Conservation (phyloP, 768 basidiomycete species). For the Termitomyces sp. region DNA sequence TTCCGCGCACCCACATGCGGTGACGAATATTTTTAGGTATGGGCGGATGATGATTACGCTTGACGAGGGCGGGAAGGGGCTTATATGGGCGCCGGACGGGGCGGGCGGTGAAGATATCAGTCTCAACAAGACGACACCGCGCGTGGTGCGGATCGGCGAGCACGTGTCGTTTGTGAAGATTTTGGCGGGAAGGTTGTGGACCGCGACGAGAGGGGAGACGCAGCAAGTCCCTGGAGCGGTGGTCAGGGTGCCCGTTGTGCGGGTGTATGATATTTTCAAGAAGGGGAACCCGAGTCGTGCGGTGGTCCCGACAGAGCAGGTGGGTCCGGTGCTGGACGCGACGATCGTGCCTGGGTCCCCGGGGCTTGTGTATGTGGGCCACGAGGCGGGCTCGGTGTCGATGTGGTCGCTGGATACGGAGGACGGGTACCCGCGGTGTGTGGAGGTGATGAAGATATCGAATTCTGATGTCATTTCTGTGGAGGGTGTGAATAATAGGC, state of each 20-base stretch:
- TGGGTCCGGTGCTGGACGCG: slow-evolving; percentile 81
- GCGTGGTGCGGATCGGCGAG: slow-evolving; percentile 69
- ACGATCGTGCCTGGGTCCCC: slow-evolving; percentile 70
- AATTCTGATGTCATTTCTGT: slow-evolving; percentile 78
- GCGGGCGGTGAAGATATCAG: slow-evolving; percentile 38
- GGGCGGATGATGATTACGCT: not conserved
- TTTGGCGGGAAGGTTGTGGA: slow-evolving; percentile 65
- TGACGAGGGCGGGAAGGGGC: slow-evolving; percentile 71
- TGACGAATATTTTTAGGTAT: slow-evolving; percentile 60
- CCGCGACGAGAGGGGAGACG: slow-evolving; percentile 55
- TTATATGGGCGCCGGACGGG: slow-evolving; percentile 61
- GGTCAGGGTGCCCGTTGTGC: slow-evolving; percentile 65
- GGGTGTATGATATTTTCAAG: slow-evolving; percentile 74
- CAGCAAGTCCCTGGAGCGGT: slow-evolving; percentile 34
- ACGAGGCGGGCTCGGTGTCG: slow-evolving; percentile 87
- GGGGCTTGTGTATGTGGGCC: slow-evolving; percentile 74
- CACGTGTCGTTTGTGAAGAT: slow-evolving; percentile 79
- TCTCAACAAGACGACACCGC: slow-evolving; percentile 46
- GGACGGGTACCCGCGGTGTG: slow-evolving; percentile 60
- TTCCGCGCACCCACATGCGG: slow-evolving; percentile 59
- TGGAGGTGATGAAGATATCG: slow-evolving; percentile 77
- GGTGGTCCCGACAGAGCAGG: slow-evolving; percentile 61
- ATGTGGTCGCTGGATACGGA: slow-evolving; percentile 65
- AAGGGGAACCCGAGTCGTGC: slow-evolving; percentile 53
- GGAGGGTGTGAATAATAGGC: slow-evolving; percentile 75